These are phyloP conservation scores for Podospora pseudopauciseta DNA, from an alignment of 495 filamentous ascomycete species.

Conservation along the genomic window DNA sequence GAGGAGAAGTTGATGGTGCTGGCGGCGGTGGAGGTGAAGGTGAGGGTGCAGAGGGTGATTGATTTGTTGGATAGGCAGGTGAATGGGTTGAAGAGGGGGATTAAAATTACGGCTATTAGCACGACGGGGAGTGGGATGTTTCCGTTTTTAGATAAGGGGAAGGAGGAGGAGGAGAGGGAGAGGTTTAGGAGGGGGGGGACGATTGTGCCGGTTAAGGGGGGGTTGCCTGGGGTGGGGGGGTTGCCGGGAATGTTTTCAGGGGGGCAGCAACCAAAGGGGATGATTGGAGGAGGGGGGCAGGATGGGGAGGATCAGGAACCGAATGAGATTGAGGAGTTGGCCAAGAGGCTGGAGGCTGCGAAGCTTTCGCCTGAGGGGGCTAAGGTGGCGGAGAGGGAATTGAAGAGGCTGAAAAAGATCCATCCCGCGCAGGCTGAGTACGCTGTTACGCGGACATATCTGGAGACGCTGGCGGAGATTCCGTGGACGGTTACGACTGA, in stretches of 20 bases:
- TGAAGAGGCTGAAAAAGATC: constrained; percentile 90
- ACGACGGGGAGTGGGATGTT: constrained; percentile 46
- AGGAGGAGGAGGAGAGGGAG: constrained; percentile 47
- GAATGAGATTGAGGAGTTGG: constrained; percentile 87
- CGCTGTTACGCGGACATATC: constrained; percentile 86
- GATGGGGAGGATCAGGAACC: constrained; percentile 63
- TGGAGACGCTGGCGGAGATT: constrained; percentile 92
- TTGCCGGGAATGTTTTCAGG: constrained; percentile 36
- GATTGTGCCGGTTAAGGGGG: constrained; percentile 27
- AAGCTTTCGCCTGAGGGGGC: constrained; percentile 63
- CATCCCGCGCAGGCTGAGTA: constrained; percentile 93
- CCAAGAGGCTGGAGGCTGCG: constrained; percentile 79
- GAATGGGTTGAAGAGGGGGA: constrained; percentile 72
- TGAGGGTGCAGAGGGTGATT: constrained; percentile 73
- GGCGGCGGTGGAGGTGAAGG: constrained; percentile 67
- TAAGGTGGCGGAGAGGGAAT: constrained; percentile 83
- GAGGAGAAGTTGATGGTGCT: constrained; percentile 88
- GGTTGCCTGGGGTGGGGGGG: constrained; percentile 21
- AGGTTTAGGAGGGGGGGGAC: constrained; percentile 29
- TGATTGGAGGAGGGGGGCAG: constrained; percentile 23
- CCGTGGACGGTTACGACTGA: constrained; percentile 87
- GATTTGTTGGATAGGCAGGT: constrained; percentile 78
- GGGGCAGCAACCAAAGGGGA: constrained; percentile 5
- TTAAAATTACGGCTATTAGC: constrained; percentile 70
- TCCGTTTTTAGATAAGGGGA: constrained; percentile 33